Evolutionary conservation across 169 alveolate genomes (phyloP).

Genomic region (Eimeria praecox): DNA sequence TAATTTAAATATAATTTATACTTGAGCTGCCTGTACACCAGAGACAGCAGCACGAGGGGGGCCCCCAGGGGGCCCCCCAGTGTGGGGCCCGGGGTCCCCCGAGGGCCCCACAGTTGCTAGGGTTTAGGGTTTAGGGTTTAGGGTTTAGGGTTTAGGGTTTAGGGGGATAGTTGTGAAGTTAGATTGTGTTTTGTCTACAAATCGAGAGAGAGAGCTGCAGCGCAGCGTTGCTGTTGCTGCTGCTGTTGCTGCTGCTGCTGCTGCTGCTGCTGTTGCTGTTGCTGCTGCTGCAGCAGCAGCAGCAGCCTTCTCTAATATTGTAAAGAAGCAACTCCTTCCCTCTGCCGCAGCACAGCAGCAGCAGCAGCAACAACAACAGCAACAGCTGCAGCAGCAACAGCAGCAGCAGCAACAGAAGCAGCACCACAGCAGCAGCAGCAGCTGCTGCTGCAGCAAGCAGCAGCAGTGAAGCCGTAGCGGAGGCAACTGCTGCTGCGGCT

Average conservation of each 20-base stretch:
- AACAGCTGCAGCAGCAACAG: background rate
- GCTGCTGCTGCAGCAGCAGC: conserved; percentile 18
- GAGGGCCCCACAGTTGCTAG: background rate
- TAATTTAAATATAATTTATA: no score
- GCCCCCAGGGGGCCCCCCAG: background rate
- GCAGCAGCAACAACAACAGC: conserved; percentile 21
- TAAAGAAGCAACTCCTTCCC: background rate
- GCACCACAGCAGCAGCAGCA: background rate
- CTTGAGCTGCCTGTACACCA: background rate
- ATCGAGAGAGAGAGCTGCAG: background rate
- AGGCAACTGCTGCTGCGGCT: no score
- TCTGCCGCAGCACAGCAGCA: conserved; percentile 5
- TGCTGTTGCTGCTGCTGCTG: conserved; percentile 1
- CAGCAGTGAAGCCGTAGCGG: no score
- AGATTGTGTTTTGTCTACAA: background rate
- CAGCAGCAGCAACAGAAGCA: conserved; percentile 8
- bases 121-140: background rate
- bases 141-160: background rate
- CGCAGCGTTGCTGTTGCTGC: conserved; percentile 2
- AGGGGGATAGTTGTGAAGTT: background rate
- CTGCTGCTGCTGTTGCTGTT: background rate
- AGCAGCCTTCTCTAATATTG: background rate
- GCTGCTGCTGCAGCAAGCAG: background rate
- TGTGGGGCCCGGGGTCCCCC: background rate
- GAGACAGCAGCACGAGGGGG: background rate